Percentiles rank a stretch among this genome's conserved stretches.
These are phyloP conservation scores for Neonectria hederae DNA, from an alignment of 2,329 filamentous ascomycete genomes.

Conservation along the genomic window DNA sequence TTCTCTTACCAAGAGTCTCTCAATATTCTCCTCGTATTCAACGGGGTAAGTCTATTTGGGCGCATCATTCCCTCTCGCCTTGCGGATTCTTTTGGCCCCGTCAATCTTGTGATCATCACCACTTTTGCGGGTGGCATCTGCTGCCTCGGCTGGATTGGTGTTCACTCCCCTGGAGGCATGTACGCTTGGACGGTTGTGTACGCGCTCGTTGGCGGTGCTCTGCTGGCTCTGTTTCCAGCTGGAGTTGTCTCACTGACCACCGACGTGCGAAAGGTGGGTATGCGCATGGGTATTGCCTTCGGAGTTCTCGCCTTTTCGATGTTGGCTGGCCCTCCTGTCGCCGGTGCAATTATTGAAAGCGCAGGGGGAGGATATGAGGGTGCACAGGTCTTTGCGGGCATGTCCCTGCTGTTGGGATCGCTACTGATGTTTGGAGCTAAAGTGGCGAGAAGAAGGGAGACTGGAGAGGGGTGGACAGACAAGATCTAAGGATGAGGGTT, in stretches of 20 bases:
- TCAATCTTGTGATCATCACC: background rate
- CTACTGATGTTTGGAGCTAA: background rate
- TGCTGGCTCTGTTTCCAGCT: background rate
- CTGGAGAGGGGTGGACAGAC: background rate
- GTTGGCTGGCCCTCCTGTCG: conserved; percentile 6
- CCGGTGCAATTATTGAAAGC: conserved; percentile 3
- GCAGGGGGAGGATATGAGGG: background rate
- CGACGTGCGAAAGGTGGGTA: background rate
- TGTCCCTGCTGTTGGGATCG: background rate
- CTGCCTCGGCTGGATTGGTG: background rate
- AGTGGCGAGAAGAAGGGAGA: background rate
- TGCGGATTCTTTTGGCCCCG: conserved; percentile 4
- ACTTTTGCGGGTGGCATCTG: background rate
- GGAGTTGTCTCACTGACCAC: background rate
- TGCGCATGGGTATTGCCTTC: conserved; percentile 1
- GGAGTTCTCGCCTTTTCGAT: background rate
- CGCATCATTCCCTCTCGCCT: background rate
- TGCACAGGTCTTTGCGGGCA: conserved; percentile 3
- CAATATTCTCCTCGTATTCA: conserved; percentile 8
- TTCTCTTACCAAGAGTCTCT: conserved; percentile 1
- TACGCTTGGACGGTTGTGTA: conserved; percentile 13
- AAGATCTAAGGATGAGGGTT: too few relatives aligned
- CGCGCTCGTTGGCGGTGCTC: background rate
- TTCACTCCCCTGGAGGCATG: background rate
- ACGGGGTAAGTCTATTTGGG: conserved; percentile 2